Conservation (phyloP, 1,284 basidiomycete genomes). For the Lentinula novae-zelandiae region DNA sequence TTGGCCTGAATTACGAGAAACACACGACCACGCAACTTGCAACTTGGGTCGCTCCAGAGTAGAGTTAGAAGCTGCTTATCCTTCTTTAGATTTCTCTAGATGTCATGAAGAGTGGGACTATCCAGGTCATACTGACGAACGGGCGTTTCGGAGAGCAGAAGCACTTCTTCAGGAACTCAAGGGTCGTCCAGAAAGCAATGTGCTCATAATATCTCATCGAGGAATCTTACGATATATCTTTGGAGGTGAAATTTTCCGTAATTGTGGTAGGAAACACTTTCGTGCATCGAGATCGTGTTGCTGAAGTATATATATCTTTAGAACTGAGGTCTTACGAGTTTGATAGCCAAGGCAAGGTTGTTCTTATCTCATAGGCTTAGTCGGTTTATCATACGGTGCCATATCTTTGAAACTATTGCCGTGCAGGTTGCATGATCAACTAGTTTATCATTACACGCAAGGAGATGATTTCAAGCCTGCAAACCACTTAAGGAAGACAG, state of each 20-base stretch:
- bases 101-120: constrained; percentile 18
- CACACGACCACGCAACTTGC: constrained; percentile 17
- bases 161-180: constrained; percentile 8
- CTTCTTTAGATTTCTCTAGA: constrained; percentile 15
- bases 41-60: constrained; percentile 15
- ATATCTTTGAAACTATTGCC: no score
- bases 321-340: constrained; percentile 1
- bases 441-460: no score
- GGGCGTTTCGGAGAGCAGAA: constrained; percentile 11
- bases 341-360: neutral
- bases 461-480: no score
- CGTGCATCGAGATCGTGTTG: neutral
- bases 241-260: neutral
- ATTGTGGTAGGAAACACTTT: neutral
- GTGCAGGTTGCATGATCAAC: no score
- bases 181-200: constrained; percentile 11
- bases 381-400: neutral
- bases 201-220: constrained; percentile 16
- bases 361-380: neutral
- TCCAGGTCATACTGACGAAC: constrained; percentile 11
- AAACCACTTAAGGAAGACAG: no score
- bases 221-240: constrained; percentile 16
- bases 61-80: constrained; percentile 7
- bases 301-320: neutral
- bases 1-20: constrained; percentile 18